Evolutionary conservation across 1,284 basidiomycete genomes (phyloP).

Genomic region (Mrakiaceae sp.): DNA sequence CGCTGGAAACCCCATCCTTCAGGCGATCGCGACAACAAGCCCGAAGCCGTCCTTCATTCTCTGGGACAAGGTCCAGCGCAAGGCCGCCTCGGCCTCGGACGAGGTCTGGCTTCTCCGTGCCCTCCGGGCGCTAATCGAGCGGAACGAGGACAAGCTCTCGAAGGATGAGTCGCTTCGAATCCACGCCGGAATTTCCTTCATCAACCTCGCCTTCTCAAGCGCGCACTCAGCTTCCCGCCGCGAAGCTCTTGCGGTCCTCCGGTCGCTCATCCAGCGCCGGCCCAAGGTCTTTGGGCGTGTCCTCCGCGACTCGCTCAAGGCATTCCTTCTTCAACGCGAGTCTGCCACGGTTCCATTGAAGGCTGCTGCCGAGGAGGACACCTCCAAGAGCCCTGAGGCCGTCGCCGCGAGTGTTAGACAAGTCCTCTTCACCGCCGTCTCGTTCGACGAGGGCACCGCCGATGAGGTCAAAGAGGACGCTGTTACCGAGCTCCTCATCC

Average conservation of each 20-base stretch:
- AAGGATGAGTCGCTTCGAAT: constrained; percentile 49
- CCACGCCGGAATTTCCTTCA: constrained; percentile 51
- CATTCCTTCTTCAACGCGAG: constrained; percentile 27
- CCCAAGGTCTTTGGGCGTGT: constrained; percentile 45
- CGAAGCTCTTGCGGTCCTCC: constrained; percentile 40
- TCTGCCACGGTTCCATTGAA: background rate
- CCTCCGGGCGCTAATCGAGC: constrained; percentile 43
- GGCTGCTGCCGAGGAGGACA: constrained; percentile 1
- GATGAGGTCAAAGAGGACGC: constrained; percentile 15
- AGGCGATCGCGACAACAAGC: constrained; percentile 32
- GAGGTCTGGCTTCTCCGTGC: constrained; percentile 70
- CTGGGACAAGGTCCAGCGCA: constrained; percentile 75
- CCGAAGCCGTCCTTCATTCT: constrained; percentile 72
- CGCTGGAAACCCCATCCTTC: constrained; percentile 28
- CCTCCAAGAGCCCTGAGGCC: background rate
- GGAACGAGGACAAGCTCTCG: constrained; percentile 44
- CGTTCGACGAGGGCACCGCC: constrained; percentile 7
- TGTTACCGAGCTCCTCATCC: constrained; percentile 43
- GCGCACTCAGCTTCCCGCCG: constrained; percentile 43
- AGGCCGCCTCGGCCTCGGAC: constrained; percentile 52
- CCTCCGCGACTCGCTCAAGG: constrained; percentile 46
- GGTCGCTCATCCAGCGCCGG: constrained; percentile 26
- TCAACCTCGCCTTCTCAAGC: constrained; percentile 48
- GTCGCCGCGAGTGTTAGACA: constrained; percentile 2
- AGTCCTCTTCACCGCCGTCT: constrained; percentile 13